These are phyloP conservation scores for Brettanomyces bruxellensis DNA, from an alignment of 805 yeast species.

Conservation along the genomic window DNA sequence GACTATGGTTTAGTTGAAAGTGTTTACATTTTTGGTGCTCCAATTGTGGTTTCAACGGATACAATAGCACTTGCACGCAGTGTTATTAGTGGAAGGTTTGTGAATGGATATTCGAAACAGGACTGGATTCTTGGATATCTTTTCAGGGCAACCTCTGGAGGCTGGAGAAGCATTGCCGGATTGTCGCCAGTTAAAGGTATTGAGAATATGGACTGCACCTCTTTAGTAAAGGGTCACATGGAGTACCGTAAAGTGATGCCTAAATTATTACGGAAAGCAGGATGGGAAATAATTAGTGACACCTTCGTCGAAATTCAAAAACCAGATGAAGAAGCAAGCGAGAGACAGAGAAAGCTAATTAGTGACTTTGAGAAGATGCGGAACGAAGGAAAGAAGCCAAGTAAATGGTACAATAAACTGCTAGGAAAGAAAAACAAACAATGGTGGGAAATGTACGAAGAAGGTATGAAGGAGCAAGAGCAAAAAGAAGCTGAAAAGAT, in stretches of 20 bases:
- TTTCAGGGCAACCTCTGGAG: conserved; percentile 94
- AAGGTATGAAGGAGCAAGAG: conserved; percentile 25
- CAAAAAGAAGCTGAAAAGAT: conserved; percentile 13
- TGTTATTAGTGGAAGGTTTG: conserved; percentile 81
- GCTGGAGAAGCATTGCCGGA: conserved; percentile 86
- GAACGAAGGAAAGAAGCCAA: conserved; percentile 33
- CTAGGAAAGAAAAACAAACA: conserved; percentile 40
- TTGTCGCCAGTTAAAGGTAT: conserved; percentile 63
- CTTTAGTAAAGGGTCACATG: conserved; percentile 89
- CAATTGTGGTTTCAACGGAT: conserved; percentile 70
- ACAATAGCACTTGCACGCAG: conserved; percentile 72
- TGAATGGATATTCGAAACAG: conserved; percentile 83
- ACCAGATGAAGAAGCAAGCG: conserved; percentile 81
- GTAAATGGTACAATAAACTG: conserved; percentile 33
- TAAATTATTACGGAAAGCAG: conserved; percentile 53
- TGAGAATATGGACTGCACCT: conserved; percentile 85
- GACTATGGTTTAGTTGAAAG: conserved; percentile 86
- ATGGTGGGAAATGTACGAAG: conserved; percentile 50
- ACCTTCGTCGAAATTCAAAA: conserved; percentile 95
- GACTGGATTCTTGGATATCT: conserved; percentile 96
- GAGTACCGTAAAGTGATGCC: conserved; percentile 95
- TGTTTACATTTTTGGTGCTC: conserved; percentile 82
- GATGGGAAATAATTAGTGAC: conserved; percentile 78
- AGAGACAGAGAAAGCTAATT: conserved; percentile 74
- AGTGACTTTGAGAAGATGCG: conserved; percentile 57